Percentiles rank a stretch among this genome's conserved stretches.
These are phyloP conservation scores for Ganoderma meredithae DNA, from an alignment of 1,284 basidiomycete genomes.

Conservation along the genomic window DNA sequence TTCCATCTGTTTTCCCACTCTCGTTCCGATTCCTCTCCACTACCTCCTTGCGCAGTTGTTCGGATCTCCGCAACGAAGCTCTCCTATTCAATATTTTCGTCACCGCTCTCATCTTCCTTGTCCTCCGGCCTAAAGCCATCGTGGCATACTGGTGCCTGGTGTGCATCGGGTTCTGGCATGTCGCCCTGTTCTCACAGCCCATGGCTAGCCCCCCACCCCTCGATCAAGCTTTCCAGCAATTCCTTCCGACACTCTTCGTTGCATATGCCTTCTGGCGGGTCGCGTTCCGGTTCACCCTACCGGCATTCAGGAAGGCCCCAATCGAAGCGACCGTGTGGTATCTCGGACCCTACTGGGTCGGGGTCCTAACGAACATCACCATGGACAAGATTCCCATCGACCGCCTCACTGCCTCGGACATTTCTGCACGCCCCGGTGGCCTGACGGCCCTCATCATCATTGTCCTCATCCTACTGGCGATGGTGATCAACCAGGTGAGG, in stretches of 20 bases:
- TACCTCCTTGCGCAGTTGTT: conserved; percentile 63
- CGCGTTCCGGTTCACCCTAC: conserved; percentile 78
- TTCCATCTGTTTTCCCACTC: conserved; percentile 78
- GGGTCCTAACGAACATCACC: conserved; percentile 71
- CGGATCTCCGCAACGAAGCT: conserved; percentile 73
- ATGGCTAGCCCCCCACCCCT: conserved; percentile 72
- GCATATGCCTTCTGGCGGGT: conserved; percentile 84
- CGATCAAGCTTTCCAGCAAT: conserved; percentile 75
- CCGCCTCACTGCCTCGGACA: conserved; percentile 76
- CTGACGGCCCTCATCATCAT: conserved; percentile 78
- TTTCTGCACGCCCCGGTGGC: conserved; percentile 73
- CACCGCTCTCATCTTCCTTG: conserved; percentile 70
- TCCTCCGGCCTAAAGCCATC: conserved; percentile 78
- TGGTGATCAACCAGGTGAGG: conserved; percentile 80
- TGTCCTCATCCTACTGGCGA: conserved; percentile 63
- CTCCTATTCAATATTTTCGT: conserved; percentile 77
- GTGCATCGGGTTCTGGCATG: conserved; percentile 90
- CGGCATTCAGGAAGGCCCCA: conserved; percentile 71
- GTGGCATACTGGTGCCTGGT: conserved; percentile 81
- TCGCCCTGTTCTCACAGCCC: conserved; percentile 83
- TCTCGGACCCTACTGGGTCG: conserved; percentile 84
- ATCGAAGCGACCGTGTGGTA: conserved; percentile 81
- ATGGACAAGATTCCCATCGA: conserved; percentile 77
- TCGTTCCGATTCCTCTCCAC: conserved; percentile 56
- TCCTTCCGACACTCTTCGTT: conserved; percentile 83